Base-by-base conservation (phyloP, 148 eudicot species). In the Dianthus caryophyllus region DNA sequence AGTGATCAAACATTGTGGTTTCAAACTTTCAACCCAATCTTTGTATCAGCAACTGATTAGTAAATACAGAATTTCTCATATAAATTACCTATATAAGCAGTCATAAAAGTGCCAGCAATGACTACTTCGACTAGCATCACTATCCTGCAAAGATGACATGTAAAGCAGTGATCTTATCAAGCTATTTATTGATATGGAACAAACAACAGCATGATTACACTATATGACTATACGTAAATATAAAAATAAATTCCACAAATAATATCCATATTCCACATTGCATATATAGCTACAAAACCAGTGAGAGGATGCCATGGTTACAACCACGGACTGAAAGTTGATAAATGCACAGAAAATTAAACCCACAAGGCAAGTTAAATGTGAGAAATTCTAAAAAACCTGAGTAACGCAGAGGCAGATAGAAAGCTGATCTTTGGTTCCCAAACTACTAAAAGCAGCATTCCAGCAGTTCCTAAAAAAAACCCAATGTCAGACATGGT, bases 381-480 rank as follows among this genome's bases (percentile, higher is more conserved):
- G 17, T 61, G 22, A 52, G 43, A 9, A 17, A 57, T 56, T 58
- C 13, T 7, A 3, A 60, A 39, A 14, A 68, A 93, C 99, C 99
- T 85, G 67, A 94, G 96, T 43, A 84, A 36, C 71, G 80, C 72
- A 58, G 93, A 69, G 58, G 78, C 83, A 30, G 99, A 80, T 51
- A 93, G 81, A 82, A 94, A 74, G 72, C 85, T 83, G 59, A 90
- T 79, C 53, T 82, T 77, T 57, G 92, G 92, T 67, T 86, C 82
- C 99, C 99, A 94, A 70, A 79, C 96, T 76, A 90, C 77, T 70
- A 90, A 74, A 66, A 94, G 99, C 47, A 94, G 82, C 87, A 94
- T 88, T 39, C 80, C 93, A 73, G 96, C 97, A 73, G 97, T 94
- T 75, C 99, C 99, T 94, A 73, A 62, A 59, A 69, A 59, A 64